Evolutionary conservation across 768 basidiomycete species (phyloP).

Genomic region (Panellus pusillus): DNA sequence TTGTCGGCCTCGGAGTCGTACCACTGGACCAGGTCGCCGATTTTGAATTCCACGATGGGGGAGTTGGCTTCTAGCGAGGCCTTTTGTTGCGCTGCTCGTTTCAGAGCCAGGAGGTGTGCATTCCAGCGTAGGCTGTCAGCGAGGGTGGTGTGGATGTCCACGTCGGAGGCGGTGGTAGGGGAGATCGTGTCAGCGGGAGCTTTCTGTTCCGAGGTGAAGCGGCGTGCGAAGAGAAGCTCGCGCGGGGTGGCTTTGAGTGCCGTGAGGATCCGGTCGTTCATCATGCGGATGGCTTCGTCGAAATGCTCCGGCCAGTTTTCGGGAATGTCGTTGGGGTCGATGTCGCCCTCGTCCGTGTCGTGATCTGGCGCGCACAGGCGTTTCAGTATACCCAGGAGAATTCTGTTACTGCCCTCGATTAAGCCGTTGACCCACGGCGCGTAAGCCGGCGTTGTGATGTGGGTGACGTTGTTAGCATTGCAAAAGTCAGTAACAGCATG

Average conservation of each 20-base stretch:
- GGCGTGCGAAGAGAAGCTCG: no score
- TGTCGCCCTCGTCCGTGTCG: no score
- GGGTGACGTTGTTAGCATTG: no score
- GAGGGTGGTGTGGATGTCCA: slow-evolving; percentile 23
- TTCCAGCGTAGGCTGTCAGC: slow-evolving; percentile 23
- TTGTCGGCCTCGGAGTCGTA: no score
- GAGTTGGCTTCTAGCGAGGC: slow-evolving; percentile 22
- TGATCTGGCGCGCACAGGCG: no score
- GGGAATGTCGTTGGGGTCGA: no score
- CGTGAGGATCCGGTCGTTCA: no score
- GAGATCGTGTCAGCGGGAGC: neutral
- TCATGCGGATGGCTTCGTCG: no score
- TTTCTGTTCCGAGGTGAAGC: slow-evolving; percentile 20
- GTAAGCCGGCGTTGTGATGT: no score
- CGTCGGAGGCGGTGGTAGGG: slow-evolving; percentile 3
- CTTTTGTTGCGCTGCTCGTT: slow-evolving; percentile 22
- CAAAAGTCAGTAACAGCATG: slow-evolving; percentile 21
- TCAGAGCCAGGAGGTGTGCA: slow-evolving; percentile 16
- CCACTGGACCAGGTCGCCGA: slow-evolving; percentile 28
- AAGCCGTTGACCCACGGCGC: slow-evolving; percentile 24
- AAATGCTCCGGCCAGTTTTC: no score
- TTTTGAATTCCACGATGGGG: slow-evolving; percentile 18
- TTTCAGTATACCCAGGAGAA: no score
- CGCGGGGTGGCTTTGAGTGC: no score
- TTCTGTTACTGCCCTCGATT: slow-evolving; percentile 18